phyloP scores from a whole-genome alignment of 1,284 basidiomycete species.

The Ganoderma resinaceum region DNA sequence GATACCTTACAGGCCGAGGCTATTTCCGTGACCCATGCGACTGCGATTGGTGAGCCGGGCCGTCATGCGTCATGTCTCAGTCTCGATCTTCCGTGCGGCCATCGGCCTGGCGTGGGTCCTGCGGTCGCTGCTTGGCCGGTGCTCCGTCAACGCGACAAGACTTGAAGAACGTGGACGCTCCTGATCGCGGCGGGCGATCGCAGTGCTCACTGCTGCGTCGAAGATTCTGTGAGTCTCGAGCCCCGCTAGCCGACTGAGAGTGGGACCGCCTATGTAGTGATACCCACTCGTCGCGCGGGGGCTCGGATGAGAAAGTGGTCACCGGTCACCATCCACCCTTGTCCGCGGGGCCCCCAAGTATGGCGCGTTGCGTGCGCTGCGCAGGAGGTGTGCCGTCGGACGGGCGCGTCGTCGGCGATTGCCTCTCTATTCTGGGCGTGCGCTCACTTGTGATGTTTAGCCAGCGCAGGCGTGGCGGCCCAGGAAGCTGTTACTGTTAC shows the following conservation, averaged over 20 bases:
- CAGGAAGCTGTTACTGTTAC: too few species aligned
- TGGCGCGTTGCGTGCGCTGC: not conserved
- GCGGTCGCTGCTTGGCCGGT: not conserved
- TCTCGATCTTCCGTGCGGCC: not conserved
- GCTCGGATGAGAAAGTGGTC: not conserved
- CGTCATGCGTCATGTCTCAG: not conserved
- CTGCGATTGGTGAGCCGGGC: not conserved
- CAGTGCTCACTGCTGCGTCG: conserved; percentile 10
- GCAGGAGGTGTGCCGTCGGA: not conserved
- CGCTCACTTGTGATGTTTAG: not conserved
- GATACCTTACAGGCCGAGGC: not conserved
- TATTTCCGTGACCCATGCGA: not conserved
- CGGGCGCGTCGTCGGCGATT: not conserved
- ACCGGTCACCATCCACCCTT: too few species aligned
- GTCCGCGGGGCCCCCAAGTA: too few species aligned
- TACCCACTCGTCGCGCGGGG: too few species aligned
- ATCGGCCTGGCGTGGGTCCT: not conserved
- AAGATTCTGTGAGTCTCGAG: not conserved
- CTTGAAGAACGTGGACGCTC: not conserved
- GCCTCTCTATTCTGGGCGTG: not conserved
- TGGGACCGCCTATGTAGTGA: not conserved
- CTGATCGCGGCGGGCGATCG: conserved; percentile 7
- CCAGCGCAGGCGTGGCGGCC: not conserved
- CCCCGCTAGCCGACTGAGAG: not conserved
- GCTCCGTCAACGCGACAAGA: not conserved